These are phyloP conservation scores for Steccherinum ochraceum DNA, from an alignment of 768 basidiomycete species.

Conservation along the genomic window DNA sequence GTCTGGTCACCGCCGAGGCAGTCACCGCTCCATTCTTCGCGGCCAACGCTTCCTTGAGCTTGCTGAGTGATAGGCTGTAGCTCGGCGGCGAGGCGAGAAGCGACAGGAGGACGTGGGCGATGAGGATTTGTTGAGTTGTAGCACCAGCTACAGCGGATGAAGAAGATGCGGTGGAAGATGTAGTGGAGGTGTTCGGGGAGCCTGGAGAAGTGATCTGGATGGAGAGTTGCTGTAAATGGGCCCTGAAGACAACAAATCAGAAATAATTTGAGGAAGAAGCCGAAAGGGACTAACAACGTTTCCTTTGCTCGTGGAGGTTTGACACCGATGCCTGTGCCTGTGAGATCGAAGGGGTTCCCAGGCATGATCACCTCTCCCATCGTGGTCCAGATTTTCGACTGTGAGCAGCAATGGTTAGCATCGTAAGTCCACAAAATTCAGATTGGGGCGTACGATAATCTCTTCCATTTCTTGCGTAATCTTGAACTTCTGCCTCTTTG, in stretches of 20 bases:
- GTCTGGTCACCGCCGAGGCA: constrained; percentile 43
- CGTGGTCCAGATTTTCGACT: constrained; percentile 68
- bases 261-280: neutral
- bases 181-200: constrained; percentile 54
- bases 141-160: constrained; percentile 31
- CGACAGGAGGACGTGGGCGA: constrained; percentile 56
- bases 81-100: constrained; percentile 48
- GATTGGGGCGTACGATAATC: constrained; percentile 44
- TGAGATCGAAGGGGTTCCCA: constrained; percentile 34
- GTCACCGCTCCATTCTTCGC: constrained; percentile 32
- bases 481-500: constrained; percentile 31
- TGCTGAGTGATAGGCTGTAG: constrained; percentile 54
- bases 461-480: constrained; percentile 60
- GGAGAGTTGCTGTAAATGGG: constrained; percentile 52
- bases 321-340: constrained; percentile 24
- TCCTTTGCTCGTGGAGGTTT: constrained; percentile 50
- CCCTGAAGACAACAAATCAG: too few species aligned
- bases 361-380: constrained; percentile 61
- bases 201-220: constrained; percentile 41
- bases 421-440: neutral
- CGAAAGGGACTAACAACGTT: constrained; percentile 44
- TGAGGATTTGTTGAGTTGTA: constrained; percentile 65
- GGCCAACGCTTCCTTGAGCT: constrained; percentile 52
- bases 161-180: constrained; percentile 33
- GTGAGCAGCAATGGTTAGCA: neutral